phyloP scores from a whole-genome alignment of 768 basidiomycete genomes.

The Coprinellus micaceus region DNA sequence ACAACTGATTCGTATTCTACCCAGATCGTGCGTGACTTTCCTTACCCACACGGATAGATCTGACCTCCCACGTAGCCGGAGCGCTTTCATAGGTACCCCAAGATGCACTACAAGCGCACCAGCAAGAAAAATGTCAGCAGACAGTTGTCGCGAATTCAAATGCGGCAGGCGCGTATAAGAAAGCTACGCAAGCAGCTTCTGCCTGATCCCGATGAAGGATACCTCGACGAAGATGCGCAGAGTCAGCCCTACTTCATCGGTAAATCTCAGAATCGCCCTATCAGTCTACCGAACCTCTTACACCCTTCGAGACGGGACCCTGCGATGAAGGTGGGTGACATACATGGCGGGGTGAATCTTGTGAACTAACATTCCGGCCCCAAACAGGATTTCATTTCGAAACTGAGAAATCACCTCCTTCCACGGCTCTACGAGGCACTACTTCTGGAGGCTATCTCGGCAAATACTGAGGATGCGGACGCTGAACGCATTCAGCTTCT shows the following conservation, averaged over 20 bases:
- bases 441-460: too few relatives aligned
- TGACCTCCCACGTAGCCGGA: not conserved
- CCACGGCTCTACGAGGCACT: too few relatives aligned
- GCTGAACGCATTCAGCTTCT: not conserved
- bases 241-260: not conserved
- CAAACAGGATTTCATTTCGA: not conserved
- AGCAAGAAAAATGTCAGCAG: not conserved
- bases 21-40: constrained; percentile 12
- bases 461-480: too few relatives aligned
- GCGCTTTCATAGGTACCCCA: not conserved
- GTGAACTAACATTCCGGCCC: not conserved
- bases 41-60: too few relatives aligned
- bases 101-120: not conserved
- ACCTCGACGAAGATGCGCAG: not conserved
- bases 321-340: not conserved
- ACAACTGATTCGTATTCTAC: constrained; percentile 13
- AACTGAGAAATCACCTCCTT: too few relatives aligned
- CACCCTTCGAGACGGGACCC: not conserved
- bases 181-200: not conserved
- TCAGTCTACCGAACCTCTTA: not conserved
- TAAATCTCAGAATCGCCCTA: not conserved
- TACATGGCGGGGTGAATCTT: not conserved
- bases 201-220: not conserved
- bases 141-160: not conserved
- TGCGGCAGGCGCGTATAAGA: not conserved